Evolutionary conservation across 2,329 filamentous ascomycete genomes (phyloP).

Genomic region (Myriosclerotinia scirpicola): DNA sequence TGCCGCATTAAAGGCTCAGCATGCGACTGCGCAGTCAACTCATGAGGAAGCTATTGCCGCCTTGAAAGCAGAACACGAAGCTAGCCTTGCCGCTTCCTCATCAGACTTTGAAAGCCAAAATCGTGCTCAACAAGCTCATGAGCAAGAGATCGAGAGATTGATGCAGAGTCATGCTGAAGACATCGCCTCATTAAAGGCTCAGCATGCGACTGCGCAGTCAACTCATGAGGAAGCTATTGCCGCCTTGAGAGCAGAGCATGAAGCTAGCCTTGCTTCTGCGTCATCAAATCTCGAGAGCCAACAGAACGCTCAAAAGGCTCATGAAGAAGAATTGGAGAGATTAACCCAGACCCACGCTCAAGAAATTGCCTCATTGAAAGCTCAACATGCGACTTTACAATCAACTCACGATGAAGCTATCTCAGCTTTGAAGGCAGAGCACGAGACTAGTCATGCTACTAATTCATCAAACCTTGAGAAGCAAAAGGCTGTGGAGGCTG

Average conservation of each 20-base stretch:
- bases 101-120: not conserved
- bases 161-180: slow-evolving; percentile 54
- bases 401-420: slow-evolving; percentile 47
- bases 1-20: slow-evolving; percentile 46
- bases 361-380: slow-evolving; percentile 41
- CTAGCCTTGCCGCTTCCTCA: not conserved
- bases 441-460: slow-evolving; percentile 44
- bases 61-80: slow-evolving; percentile 9
- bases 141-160: slow-evolving; percentile 53
- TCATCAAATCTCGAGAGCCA: not conserved
- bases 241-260: slow-evolving; percentile 32
- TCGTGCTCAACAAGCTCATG: slow-evolving; percentile 48
- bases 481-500: slow-evolving; percentile 42
- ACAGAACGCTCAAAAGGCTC: slow-evolving; percentile 46
- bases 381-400: slow-evolving; percentile 49
- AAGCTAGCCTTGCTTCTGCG: not conserved
- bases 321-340: slow-evolving; percentile 52
- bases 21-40: slow-evolving; percentile 51
- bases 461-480: slow-evolving; percentile 32
- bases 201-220: slow-evolving; percentile 52
- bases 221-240: slow-evolving; percentile 54
- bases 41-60: slow-evolving; percentile 55
- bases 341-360: slow-evolving; percentile 56
- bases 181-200: slow-evolving; percentile 46
- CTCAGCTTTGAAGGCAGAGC: slow-evolving; percentile 46